Base-by-base conservation (phyloP, 495 filamentous ascomycete genomes). In the Xanthoparmelia taractica region DNA sequence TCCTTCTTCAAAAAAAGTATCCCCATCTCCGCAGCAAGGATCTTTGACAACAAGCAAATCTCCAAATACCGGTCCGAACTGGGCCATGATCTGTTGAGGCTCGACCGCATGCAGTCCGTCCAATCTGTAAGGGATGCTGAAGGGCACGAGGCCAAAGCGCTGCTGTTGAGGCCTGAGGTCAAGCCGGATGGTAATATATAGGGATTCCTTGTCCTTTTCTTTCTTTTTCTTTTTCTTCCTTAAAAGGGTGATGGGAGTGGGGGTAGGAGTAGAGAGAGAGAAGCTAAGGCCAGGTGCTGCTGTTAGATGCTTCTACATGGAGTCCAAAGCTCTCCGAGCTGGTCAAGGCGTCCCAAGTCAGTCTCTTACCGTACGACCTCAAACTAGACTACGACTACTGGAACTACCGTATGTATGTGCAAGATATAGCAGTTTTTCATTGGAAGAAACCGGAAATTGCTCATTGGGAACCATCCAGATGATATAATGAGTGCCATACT, bases 401-500 rank as follows among this genome's bases (percentile, higher is more conserved):
- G 92, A 85, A 75, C 43, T 92, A 91, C 72, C 77, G 90, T 93
- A 83, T 64, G 75, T 71, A 61, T 31, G 63, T 70, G 67, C 25
- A 71, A 36, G 36, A 33, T 15, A 36, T 47, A 20, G 31, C n/a
- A n/a, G n/a, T n/a, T n/a, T n/a, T n/a, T n/a, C n/a, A n/a, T n/a
- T n/a, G n/a, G n/a, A n/a, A n/a, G n/a, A n/a, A n/a, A n/a, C n/a
- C n/a, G n/a, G n/a, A n/a, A n/a, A n/a, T n/a, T n/a, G 60, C 65
- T 64, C 52, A 54, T 33, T 48, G 1, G 52, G 31, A 61, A 57
- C 10, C 0, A 57, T n/a, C 6, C 59, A 93, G 91, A 85, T 62
- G 92, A 97, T 67, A 87, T 97, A 34, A 89, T 97, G 71, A 73
- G 70, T 23, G 80, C 91, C 7, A 84, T 97, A 57, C 77, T 97